phyloP scores from a whole-genome alignment of 257 asterid genomes.

The Ballota nigra region DNA sequence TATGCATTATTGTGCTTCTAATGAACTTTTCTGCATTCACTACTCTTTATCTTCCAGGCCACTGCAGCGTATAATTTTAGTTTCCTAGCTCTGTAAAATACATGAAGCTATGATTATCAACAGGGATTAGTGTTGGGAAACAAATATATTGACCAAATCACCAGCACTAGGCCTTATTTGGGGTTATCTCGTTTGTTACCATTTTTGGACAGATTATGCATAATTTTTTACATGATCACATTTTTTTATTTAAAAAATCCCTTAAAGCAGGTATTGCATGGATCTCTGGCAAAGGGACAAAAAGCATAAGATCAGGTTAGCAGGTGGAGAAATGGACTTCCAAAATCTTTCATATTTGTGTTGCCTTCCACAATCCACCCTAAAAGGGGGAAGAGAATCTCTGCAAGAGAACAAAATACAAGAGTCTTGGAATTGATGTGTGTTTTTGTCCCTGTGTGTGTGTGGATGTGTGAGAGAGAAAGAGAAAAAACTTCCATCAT shows the following conservation, averaged over 20 bases:
- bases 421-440: constrained; percentile 28
- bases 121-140: background rate
- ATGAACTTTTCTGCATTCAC: background rate
- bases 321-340: constrained; percentile 44
- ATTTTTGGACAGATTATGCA: constrained; percentile 28
- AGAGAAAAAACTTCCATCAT: constrained; percentile 19
- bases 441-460: constrained; percentile 9
- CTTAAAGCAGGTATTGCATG: constrained; percentile 45
- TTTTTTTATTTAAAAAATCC: constrained; percentile 1
- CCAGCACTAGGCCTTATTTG: constrained; percentile 33
- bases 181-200: constrained; percentile 17
- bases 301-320: constrained; percentile 55
- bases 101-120: background rate
- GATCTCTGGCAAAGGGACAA: constrained; percentile 59
- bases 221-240: background rate
- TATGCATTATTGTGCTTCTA: background rate
- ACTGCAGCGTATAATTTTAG: too few species aligned
- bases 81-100: background rate
- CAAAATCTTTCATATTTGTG: constrained; percentile 21
- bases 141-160: constrained; percentile 38
- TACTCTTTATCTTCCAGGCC: background rate
- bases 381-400: constrained; percentile 33
- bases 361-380: constrained; percentile 34
- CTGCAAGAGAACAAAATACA: constrained; percentile 15
- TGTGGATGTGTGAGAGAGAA: background rate